Conservation (phyloP, 768 basidiomycete genomes). For the Pholiota molesta region DNA sequence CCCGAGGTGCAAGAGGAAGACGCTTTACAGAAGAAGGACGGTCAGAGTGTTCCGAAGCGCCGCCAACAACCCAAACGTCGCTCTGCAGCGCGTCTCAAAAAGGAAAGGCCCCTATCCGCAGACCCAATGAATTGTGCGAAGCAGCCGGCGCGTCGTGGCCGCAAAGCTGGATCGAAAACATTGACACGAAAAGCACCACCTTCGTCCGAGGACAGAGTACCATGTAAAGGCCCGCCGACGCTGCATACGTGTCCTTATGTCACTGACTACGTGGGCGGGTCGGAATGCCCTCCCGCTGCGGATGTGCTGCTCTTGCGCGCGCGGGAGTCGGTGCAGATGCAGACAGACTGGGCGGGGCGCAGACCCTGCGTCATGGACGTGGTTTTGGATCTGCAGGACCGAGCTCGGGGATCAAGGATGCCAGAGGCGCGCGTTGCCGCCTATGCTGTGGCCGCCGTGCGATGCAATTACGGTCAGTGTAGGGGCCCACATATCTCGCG, state of each 20-base stretch:
- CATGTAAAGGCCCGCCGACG: background rate
- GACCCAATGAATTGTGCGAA: conserved; percentile 8
- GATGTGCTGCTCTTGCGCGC: conserved; percentile 8
- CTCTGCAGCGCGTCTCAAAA: background rate
- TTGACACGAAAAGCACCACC: background rate
- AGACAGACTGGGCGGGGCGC: conserved; percentile 32
- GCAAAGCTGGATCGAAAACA: background rate
- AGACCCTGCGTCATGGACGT: conserved; percentile 49
- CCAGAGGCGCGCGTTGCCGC: conserved; percentile 12
- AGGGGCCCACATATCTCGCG: background rate
- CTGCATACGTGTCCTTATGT: background rate
- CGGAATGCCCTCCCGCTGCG: background rate
- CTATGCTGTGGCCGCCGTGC: conserved; percentile 1
- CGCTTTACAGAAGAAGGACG: background rate
- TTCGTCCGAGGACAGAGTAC: background rate
- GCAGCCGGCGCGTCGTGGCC: conserved; percentile 4
- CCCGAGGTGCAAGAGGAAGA: background rate
- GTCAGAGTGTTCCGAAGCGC: conserved; percentile 12
- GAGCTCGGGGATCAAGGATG: conserved; percentile 29
- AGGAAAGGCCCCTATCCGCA: conserved; percentile 14
- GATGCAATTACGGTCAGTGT: background rate
- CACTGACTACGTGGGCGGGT: background rate
- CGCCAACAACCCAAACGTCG: conserved; percentile 14
- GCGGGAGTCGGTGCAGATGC: conserved; percentile 17
- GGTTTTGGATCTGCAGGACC: conserved; percentile 44